Evolutionary conservation across 2,329 filamentous ascomycete genomes (phyloP).

Genomic region (Phaeophleospora eucalypticola): DNA sequence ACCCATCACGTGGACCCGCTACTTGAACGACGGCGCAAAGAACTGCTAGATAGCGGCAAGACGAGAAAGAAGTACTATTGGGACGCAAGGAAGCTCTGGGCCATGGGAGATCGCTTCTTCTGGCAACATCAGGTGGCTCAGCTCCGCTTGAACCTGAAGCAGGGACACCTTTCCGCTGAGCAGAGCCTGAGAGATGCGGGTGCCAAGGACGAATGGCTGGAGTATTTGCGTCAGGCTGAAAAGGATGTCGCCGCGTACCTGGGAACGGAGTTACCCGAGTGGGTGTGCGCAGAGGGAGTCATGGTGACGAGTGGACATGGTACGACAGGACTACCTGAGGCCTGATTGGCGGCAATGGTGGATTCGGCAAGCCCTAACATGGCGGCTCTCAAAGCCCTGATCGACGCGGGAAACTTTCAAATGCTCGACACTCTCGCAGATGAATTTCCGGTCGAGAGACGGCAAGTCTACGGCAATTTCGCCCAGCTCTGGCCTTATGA

Average conservation of each 20-base stretch:
- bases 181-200: constrained; percentile 15
- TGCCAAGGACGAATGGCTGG: constrained; percentile 8
- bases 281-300: not conserved
- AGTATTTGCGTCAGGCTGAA: constrained; percentile 14
- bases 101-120: constrained; percentile 8
- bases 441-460: constrained; percentile 8
- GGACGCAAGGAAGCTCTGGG: constrained; percentile 16
- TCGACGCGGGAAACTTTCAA: not conserved
- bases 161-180: constrained; percentile 4
- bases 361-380: not conserved
- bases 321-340: not conserved
- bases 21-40: constrained; percentile 9
- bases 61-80: constrained; percentile 12
- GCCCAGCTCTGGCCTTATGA: constrained; percentile 13
- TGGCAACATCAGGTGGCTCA: constrained; percentile 16
- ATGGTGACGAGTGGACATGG: not conserved
- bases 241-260: constrained; percentile 17
- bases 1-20: constrained; percentile 14
- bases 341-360: not conserved
- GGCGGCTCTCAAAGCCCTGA: not conserved
- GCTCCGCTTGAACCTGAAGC: constrained; percentile 9
- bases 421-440: constrained; percentile 16
- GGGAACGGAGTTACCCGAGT: constrained; percentile 1
- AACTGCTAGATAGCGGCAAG: constrained; percentile 2
- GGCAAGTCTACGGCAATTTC: constrained; percentile 22